Base-by-base conservation (phyloP, 75 land plant species). In the Chamaecyparis obtusa region DNA sequence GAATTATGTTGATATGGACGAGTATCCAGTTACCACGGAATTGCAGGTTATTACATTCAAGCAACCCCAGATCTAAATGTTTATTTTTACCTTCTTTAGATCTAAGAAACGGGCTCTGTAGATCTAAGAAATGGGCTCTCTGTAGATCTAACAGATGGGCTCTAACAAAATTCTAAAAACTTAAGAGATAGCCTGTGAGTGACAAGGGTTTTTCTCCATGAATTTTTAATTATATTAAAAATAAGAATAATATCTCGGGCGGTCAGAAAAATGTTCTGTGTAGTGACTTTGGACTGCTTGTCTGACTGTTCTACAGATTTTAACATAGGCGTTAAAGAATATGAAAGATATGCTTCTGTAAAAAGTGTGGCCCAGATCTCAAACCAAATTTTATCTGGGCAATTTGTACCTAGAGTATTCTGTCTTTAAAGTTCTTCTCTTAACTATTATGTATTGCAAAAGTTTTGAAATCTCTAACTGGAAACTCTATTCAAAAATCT, bases 1-100 rank as follows among this genome's bases (percentile, higher is more conserved):
- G 90, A 94, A 94, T 81, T 93, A 91, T 87, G 94, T 94, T 56
- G 95, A 94, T 87, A 93, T 93, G 93, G 95, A 94, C 43, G 95
- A 94, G 90, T 94, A 94, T 35, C 95, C 95, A 19, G 89, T 93
- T 74, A 94, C 95, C 48, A 92, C 95, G n/a, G 95, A 94, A 86
- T 67, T 94, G 11, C 95, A 94, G 92, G 95, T 89, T 24, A 21
- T 55, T 84, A 48, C 51, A 86, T 32, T 74, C 7, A 13, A 74
- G 2, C 15, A 74, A 11, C 16, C n/a, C 13, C 33, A 74, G 15
- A 33, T 74, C 37, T 64, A 27, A 60, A 21, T 56, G 17, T 0
- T 56, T 19, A 30, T 10, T 79, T 43, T 13, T 17, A 17, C 1
- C 37, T 39, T 43, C 21, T 80, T 46, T 43, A 80, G 83, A 71